Evolutionary conservation across 106 monocot species (phyloP).

Genomic region (Dioscorea alata): DNA sequence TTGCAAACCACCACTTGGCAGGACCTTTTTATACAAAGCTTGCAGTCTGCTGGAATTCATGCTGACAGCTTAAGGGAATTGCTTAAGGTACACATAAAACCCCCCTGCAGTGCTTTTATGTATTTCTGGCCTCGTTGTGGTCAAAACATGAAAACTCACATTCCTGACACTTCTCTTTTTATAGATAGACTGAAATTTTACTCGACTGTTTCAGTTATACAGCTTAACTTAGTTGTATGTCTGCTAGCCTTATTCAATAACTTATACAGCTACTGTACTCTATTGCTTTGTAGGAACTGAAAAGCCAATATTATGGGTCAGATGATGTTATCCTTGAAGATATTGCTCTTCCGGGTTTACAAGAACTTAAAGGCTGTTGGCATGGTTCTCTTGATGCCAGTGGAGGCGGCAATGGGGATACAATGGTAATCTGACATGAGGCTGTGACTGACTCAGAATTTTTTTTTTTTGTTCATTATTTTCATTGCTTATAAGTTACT

Average conservation of each 20-base stretch:
- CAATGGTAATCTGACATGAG: conserved; percentile 47
- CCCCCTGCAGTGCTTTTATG: too few relatives aligned
- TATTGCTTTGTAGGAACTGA: conserved; percentile 51
- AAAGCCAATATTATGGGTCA: conserved; percentile 42
- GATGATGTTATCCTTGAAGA: conserved; percentile 81
- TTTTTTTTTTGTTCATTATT: neutral
- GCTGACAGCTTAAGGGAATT: conserved; percentile 62
- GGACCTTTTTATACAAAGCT: conserved; percentile 75
- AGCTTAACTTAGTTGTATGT: neutral
- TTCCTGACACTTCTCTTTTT: too few relatives aligned
- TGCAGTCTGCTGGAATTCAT: conserved; percentile 77
- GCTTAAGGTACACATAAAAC: conserved; percentile 47
- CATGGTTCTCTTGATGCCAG: conserved; percentile 94
- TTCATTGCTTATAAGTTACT: too few relatives aligned
- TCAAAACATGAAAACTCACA: too few relatives aligned
- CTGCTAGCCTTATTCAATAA: neutral
- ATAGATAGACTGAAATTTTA: neutral
- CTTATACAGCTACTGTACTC: neutral
- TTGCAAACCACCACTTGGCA: conserved; percentile 23
- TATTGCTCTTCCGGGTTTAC: conserved; percentile 80
- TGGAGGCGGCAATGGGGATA: conserved; percentile 98
- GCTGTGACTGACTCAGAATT: neutral
- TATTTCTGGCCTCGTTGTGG: too few relatives aligned
- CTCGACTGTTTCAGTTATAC: neutral
- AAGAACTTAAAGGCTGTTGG: conserved; percentile 90